A percentile compares a stretch with the other conserved stretches of the same genome.
phyloP scores from a whole-genome alignment of 768 basidiomycete genomes.

The Hygrocybe coccinea region DNA sequence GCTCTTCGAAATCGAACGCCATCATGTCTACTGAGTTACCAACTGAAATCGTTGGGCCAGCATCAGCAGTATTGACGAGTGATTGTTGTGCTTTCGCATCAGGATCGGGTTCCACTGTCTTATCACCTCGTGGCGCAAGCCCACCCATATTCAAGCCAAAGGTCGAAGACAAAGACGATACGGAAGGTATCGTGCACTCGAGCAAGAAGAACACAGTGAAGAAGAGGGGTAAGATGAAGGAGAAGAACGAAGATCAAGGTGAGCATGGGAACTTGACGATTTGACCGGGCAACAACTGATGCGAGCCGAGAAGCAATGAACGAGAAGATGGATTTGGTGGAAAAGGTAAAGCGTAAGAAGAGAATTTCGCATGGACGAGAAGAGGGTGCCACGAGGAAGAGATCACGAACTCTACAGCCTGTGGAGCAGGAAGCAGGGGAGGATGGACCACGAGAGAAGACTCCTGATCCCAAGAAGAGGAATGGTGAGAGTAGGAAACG shows the following conservation, averaged over 20 bases:
- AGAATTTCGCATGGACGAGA: conserved; percentile 1
- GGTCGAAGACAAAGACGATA: not conserved
- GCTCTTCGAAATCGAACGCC: no score
- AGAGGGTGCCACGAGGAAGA: conserved; percentile 21
- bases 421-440: not conserved
- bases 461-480: not conserved
- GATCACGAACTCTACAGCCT: conserved; percentile 5
- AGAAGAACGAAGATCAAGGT: not conserved
- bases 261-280: not conserved
- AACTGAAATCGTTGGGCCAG: no score
- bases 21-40: no score
- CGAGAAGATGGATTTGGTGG: not conserved
- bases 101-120: no score
- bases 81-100: no score
- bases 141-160: no score
- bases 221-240: not conserved
- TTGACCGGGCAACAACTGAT: not conserved
- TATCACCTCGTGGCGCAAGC: no score
- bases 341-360: conserved; percentile 26
- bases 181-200: conserved; percentile 3
- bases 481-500: not conserved
- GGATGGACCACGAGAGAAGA: not conserved
- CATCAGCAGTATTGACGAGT: no score
- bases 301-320: no score
- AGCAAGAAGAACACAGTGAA: conserved; percentile 8